These are phyloP conservation scores for Penicillium bovifimosum DNA, from an alignment of 495 filamentous ascomycete genomes.

Conservation along the genomic window DNA sequence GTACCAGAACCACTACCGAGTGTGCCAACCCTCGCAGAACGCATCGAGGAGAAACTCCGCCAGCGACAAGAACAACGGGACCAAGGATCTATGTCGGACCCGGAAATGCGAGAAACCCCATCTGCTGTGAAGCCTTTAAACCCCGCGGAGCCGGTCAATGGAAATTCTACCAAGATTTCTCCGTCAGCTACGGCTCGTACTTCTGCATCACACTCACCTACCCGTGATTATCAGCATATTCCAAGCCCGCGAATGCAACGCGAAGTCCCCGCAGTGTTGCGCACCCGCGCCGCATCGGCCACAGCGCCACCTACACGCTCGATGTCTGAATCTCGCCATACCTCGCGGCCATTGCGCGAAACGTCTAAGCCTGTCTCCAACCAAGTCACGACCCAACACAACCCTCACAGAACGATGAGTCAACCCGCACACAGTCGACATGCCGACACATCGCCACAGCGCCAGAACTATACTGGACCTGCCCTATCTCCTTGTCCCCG, in stretches of 20 bases:
- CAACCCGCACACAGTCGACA: slow-evolving; percentile 4
- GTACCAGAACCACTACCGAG: slow-evolving; percentile 3
- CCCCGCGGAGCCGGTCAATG: background rate
- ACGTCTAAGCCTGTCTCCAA: background rate
- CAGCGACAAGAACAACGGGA: slow-evolving; percentile 26
- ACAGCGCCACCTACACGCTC: slow-evolving; percentile 10
- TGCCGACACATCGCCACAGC: slow-evolving; percentile 11
- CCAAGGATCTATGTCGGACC: slow-evolving; percentile 12
- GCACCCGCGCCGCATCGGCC: slow-evolving; percentile 9
- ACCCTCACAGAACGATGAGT: background rate
- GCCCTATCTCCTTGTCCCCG: slow-evolving; percentile 52
- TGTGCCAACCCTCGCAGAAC: slow-evolving; percentile 28
- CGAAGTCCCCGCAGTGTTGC: background rate
- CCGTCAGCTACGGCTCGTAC: background rate
- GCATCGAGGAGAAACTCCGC: slow-evolving; percentile 35
- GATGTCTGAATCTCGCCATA: slow-evolving; percentile 9
- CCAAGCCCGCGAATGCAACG: background rate
- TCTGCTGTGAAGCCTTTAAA: slow-evolving; percentile 2
- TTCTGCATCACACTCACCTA: slow-evolving; percentile 4
- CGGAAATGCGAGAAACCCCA: slow-evolving; percentile 6
- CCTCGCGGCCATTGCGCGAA: slow-evolving; percentile 10
- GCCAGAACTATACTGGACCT: slow-evolving; percentile 13
- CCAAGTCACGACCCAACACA: background rate
- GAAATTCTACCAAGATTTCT: background rate
- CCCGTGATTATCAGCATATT: slow-evolving; percentile 1